Evolutionary conservation across 306 rosid species (phyloP).

Genomic region (Quercus ilex): DNA sequence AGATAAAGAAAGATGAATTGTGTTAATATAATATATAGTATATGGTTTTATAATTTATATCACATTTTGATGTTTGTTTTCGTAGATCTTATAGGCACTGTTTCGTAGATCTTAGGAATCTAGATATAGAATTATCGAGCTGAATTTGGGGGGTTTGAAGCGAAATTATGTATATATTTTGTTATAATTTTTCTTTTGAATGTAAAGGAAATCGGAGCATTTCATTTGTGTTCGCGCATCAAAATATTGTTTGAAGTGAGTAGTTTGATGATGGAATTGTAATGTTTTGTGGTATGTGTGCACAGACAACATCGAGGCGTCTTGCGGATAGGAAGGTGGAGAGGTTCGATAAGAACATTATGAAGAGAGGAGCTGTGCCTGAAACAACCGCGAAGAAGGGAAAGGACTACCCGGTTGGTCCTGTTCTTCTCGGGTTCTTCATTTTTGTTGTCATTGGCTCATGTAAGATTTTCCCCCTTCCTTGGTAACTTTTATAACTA

Average conservation of each 20-base stretch:
- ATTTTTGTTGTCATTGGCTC: slow-evolving; percentile 94
- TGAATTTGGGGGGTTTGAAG: no score
- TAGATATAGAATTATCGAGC: no score
- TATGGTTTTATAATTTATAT: no score
- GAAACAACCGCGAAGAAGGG: slow-evolving; percentile 79
- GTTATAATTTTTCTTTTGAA: no score
- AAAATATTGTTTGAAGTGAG: no score
- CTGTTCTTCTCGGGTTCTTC: slow-evolving; percentile 88
- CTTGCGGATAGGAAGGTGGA: slow-evolving; percentile 87
- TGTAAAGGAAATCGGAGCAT: no score
- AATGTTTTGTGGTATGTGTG: not conserved
- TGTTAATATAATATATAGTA: no score
- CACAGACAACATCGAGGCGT: slow-evolving; percentile 92
- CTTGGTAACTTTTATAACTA: not conserved
- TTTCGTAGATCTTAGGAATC: no score
- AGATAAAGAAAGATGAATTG: not conserved
- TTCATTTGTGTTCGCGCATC: no score
- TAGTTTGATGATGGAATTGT: slow-evolving; percentile 5
- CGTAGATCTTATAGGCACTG: no score
- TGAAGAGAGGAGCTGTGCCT: slow-evolving; percentile 86
- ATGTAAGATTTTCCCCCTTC: slow-evolving; percentile 45
- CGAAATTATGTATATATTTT: no score
- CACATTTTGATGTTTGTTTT: no score
- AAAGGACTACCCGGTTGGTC: slow-evolving; percentile 93
- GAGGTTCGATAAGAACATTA: slow-evolving; percentile 87